Conservation (phyloP, 192 early-diverging fungal genomes). For the Coemansia guatemalensis region DNA sequence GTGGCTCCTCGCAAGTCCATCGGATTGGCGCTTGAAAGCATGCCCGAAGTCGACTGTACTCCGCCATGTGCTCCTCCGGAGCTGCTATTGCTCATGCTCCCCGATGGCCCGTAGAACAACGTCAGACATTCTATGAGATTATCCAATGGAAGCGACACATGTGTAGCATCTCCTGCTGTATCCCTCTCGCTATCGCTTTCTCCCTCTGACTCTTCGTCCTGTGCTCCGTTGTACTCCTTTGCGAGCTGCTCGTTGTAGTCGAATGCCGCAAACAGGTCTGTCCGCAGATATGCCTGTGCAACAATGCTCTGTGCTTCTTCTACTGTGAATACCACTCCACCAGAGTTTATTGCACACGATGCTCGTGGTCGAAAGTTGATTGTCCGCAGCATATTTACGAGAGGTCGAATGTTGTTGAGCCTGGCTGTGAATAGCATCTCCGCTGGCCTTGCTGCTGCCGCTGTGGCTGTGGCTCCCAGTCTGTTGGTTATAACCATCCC, state of each 20-base stretch:
- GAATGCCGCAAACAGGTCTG: conserved; percentile 36
- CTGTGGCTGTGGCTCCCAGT: neutral
- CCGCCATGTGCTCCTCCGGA: neutral
- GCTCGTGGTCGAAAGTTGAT: conserved; percentile 41
- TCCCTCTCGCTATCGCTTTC: conserved; percentile 13
- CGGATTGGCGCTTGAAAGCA: conserved; percentile 18
- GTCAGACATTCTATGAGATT: conserved; percentile 48
- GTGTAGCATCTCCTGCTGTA: conserved; percentile 16
- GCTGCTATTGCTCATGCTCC: conserved; percentile 6
- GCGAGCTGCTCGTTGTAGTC: conserved; percentile 24
- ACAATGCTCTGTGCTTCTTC: conserved; percentile 49
- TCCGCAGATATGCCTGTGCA: conserved; percentile 44
- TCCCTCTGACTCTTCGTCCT: neutral
- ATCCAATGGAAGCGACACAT: conserved; percentile 41
- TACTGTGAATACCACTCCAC: conserved; percentile 42
- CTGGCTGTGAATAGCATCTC: conserved; percentile 33
- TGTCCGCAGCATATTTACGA: conserved; percentile 57
- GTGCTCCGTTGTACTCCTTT: conserved; percentile 3
- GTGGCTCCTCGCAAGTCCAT: conserved; percentile 7
- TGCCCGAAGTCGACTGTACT: conserved; percentile 5
- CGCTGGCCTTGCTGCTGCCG: conserved; percentile 6
- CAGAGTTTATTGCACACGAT: conserved; percentile 36
- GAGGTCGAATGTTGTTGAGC: conserved; percentile 48
- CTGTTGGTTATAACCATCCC: conserved; percentile 5
- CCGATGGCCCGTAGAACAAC: conserved; percentile 46